phyloP scores from a whole-genome alignment of 805 yeast genomes.

The Lipomyces chichibuensis region DNA sequence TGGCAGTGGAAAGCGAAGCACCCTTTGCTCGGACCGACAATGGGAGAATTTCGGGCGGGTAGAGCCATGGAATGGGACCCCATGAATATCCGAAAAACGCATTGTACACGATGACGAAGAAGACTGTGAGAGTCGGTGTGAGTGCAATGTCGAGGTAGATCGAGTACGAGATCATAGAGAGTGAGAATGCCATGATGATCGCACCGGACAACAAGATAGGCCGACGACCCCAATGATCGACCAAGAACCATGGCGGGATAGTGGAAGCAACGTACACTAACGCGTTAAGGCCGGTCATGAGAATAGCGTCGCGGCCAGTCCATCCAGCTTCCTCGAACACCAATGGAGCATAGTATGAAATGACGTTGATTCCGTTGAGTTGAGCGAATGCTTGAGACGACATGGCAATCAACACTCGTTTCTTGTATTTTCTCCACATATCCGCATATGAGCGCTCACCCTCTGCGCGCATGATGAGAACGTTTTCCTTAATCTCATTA shows the following conservation, averaged over 20 bases:
- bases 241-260: constrained; percentile 87
- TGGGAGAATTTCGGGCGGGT: constrained; percentile 59
- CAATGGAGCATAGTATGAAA: constrained; percentile 89
- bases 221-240: constrained; percentile 89
- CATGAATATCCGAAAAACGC: constrained; percentile 84
- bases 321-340: constrained; percentile 96
- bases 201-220: constrained; percentile 83
- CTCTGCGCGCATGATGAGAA: constrained; percentile 73
- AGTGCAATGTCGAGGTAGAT: constrained; percentile 53
- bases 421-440: constrained; percentile 74
- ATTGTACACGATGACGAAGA: constrained; percentile 75
- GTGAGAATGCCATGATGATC: constrained; percentile 72
- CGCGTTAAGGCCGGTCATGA: constrained; percentile 85
- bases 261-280: constrained; percentile 66
- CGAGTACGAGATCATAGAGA: constrained; percentile 65
- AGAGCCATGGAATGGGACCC: constrained; percentile 54
- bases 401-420: constrained; percentile 83
- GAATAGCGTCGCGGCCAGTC: constrained; percentile 82
- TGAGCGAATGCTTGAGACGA: constrained; percentile 92
- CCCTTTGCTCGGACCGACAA: constrained; percentile 84
- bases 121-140: constrained; percentile 74
- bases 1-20: constrained; percentile 85
- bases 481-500: constrained; percentile 78
- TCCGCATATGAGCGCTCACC: constrained; percentile 76
- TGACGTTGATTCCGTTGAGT: constrained; percentile 88